phyloP scores from a whole-genome alignment of 2,329 filamentous ascomycete species.

The Scedosporium boydii region DNA sequence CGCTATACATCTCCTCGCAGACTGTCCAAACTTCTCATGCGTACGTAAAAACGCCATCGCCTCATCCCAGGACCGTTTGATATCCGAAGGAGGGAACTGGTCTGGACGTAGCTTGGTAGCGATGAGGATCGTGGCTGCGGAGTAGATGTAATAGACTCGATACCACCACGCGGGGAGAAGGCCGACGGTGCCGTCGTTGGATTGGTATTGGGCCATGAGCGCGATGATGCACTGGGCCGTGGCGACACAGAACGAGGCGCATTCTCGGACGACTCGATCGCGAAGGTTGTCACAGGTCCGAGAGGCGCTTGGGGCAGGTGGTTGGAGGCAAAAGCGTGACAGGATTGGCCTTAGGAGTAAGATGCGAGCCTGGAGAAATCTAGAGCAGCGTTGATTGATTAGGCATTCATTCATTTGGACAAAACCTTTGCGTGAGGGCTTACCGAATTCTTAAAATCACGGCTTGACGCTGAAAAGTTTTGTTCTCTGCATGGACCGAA shows the following conservation, averaged over 20 bases:
- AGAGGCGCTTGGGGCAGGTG: slow-evolving; percentile 9
- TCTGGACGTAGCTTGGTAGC: slow-evolving; percentile 24
- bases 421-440: not conserved
- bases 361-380: slow-evolving; percentile 24
- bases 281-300: slow-evolving; percentile 14
- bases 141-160: slow-evolving; percentile 26
- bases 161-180: slow-evolving; percentile 30
- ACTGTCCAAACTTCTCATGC: slow-evolving; percentile 23
- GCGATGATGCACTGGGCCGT: slow-evolving; percentile 23
- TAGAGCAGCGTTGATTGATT: slow-evolving; percentile 6
- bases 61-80: slow-evolving; percentile 21
- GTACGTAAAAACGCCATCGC: slow-evolving; percentile 22
- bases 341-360: slow-evolving; percentile 23
- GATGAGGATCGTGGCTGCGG: slow-evolving; percentile 24
- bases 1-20: slow-evolving; percentile 21
- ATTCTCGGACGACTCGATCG: slow-evolving; percentile 20
- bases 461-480: slow-evolving; percentile 19
- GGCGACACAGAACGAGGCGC: slow-evolving; percentile 23
- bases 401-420: not conserved
- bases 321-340: slow-evolving; percentile 20
- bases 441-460: slow-evolving; percentile 24
- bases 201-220: slow-evolving; percentile 19
- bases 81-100: slow-evolving; percentile 16
- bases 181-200: slow-evolving; percentile 20
- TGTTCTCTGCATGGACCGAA: slow-evolving; percentile 8